These are phyloP conservation scores for Cornus controversa DNA, from an alignment of 148 eudicot species.

Conservation along the genomic window DNA sequence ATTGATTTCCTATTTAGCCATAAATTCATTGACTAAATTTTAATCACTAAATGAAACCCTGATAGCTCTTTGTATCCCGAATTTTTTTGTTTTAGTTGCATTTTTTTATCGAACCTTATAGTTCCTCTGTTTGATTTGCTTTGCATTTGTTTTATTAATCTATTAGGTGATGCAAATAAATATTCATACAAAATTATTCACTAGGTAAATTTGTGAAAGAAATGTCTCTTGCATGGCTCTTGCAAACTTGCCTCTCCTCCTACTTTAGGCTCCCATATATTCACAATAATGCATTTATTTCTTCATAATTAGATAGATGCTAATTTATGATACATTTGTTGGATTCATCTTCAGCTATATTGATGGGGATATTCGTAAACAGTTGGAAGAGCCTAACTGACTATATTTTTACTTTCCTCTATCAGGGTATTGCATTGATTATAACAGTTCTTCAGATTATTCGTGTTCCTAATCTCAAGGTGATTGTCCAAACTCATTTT, in stretches of 20 bases:
- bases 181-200: background rate
- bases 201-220: background rate
- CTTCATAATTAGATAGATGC: background rate
- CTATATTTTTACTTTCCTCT: constrained; percentile 10
- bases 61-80: background rate
- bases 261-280: background rate
- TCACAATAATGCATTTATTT: background rate
- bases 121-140: no score
- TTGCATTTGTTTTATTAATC: background rate
- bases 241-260: background rate
- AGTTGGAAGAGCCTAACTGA: constrained; percentile 4
- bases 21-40: background rate
- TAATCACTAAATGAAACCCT: background rate
- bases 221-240: background rate
- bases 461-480: constrained; percentile 98
- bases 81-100: background rate
- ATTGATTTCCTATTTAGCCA: background rate
- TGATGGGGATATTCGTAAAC: constrained; percentile 1
- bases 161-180: background rate
- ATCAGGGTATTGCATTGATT: constrained; percentile 95
- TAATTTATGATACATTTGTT: background rate
- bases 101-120: background rate
- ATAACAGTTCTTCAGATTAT: constrained; percentile 96
- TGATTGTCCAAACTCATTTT: constrained; percentile 18
- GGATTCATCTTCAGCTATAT: background rate